phyloP scores from a whole-genome alignment of 2,329 filamentous ascomycete species.

The Mycosphaerelloides madeirae region DNA sequence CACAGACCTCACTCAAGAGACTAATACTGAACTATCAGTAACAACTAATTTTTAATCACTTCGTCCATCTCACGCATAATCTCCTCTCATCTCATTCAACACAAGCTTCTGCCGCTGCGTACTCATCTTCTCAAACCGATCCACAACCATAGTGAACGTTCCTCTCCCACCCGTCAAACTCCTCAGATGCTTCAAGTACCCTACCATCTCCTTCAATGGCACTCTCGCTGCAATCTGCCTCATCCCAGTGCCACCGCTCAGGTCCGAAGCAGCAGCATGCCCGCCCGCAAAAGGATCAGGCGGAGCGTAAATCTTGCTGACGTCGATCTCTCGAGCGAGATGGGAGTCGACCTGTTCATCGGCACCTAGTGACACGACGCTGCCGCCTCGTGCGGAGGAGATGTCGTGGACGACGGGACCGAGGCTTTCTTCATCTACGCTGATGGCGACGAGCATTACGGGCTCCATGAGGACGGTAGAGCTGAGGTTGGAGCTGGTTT shows the following conservation, averaged over 20 bases:
- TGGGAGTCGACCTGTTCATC: conserved; percentile 16
- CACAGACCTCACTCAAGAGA: no score
- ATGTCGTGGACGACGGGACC: conserved; percentile 81
- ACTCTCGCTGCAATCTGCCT: conserved; percentile 74
- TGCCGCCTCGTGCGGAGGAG: conserved; percentile 65
- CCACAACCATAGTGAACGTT: conserved; percentile 70
- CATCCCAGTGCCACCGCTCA: conserved; percentile 15
- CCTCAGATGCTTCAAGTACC: conserved; percentile 82
- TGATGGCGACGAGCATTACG: conserved; percentile 85
- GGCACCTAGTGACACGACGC: conserved; percentile 65
- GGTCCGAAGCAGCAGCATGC: conserved; percentile 10
- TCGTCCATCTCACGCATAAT: conserved; percentile 14
- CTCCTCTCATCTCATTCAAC: conserved; percentile 36
- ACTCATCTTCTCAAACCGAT: conserved; percentile 65
- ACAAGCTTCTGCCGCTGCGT: conserved; percentile 56
- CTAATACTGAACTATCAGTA: no score
- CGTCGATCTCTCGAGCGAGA: conserved; percentile 53
- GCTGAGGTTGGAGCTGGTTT: conserved; percentile 48
- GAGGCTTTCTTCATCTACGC: conserved; percentile 74
- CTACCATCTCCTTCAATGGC: conserved; percentile 93
- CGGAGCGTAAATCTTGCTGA: conserved; percentile 75
- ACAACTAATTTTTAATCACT: no score
- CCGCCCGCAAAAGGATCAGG: conserved; percentile 67
- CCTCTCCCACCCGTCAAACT: conserved; percentile 83
- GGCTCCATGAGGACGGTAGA: conserved; percentile 76